A percentile compares a stretch with the other conserved stretches of the same genome.
Evolutionary conservation across 2,329 filamentous ascomycete genomes (phyloP).

Genomic region (Pseudopyricularia cyperi): DNA sequence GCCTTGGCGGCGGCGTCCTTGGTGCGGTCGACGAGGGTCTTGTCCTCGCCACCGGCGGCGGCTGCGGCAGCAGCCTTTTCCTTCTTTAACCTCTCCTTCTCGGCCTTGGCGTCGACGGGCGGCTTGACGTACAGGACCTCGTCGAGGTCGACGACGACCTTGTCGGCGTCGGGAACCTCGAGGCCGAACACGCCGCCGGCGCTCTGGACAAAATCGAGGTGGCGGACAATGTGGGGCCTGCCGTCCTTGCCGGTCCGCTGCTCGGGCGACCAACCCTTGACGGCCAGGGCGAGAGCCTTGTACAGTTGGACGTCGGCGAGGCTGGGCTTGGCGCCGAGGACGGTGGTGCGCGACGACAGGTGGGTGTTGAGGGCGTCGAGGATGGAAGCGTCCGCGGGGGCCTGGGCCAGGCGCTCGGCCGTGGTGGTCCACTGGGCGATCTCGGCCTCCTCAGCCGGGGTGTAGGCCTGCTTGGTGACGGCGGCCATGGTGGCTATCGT

Average conservation of each 20-base stretch:
- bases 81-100: conserved; percentile 95
- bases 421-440: conserved; percentile 82
- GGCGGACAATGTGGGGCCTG: conserved; percentile 80
- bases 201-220: conserved; percentile 92
- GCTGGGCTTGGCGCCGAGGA: conserved; percentile 82
- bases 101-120: conserved; percentile 78
- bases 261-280: conserved; percentile 70
- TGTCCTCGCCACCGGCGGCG: conserved; percentile 31
- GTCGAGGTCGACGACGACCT: conserved; percentile 65
- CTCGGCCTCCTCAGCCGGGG: conserved; percentile 68
- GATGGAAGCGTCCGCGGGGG: conserved; percentile 51
- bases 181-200: conserved; percentile 60
- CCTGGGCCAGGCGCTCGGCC: conserved; percentile 46
- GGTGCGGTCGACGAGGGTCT: conserved; percentile 44
- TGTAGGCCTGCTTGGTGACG: conserved; percentile 52
- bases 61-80: conserved; percentile 66
- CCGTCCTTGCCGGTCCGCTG: conserved; percentile 83
- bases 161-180: conserved; percentile 56
- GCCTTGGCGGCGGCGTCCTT: conserved; percentile 43
- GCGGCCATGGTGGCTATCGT: conserved; percentile 45
- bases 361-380: conserved; percentile 74
- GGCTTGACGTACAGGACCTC: conserved; percentile 81
- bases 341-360: conserved; percentile 75
- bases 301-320: conserved; percentile 78
- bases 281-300: conserved; percentile 60